Evolutionary conservation across 495 filamentous ascomycete genomes (phyloP).

Genomic region (Talaromyces wortmannii): DNA sequence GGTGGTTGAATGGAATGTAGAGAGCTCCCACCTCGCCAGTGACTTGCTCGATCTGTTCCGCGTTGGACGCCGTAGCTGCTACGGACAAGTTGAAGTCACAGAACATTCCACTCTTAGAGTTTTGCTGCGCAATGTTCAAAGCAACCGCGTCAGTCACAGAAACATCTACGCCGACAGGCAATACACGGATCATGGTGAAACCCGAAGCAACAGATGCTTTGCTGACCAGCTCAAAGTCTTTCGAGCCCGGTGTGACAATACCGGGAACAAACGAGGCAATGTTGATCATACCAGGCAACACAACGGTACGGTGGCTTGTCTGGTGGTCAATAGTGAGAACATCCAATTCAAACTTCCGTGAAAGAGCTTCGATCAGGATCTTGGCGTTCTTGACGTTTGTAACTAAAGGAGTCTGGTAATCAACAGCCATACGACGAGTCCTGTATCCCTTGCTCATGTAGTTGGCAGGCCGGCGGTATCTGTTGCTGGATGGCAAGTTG

Average conservation of each 20-base stretch:
- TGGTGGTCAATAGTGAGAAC: slow-evolving; percentile 81
- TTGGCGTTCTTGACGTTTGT: slow-evolving; percentile 99
- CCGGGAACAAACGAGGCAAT: slow-evolving; percentile 76
- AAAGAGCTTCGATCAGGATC: slow-evolving; percentile 89
- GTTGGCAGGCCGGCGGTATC: slow-evolving; percentile 89
- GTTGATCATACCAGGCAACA: slow-evolving; percentile 72
- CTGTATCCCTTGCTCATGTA: slow-evolving; percentile 98
- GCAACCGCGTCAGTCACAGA: slow-evolving; percentile 67
- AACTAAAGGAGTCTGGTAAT: slow-evolving; percentile 94
- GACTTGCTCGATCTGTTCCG: slow-evolving; percentile 66
- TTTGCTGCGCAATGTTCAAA: slow-evolving; percentile 69
- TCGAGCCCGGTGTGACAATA: slow-evolving; percentile 53
- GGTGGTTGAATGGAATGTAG: slow-evolving; percentile 83
- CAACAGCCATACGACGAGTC: slow-evolving; percentile 94
- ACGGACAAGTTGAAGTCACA: slow-evolving; percentile 88
- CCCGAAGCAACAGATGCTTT: slow-evolving; percentile 70
- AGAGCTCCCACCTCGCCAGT: slow-evolving; percentile 73
- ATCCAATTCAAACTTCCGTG: slow-evolving; percentile 76
- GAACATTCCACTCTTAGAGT: slow-evolving; percentile 56
- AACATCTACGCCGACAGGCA: slow-evolving; percentile 68
- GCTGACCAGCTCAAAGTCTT: slow-evolving; percentile 64
- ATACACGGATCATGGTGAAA: slow-evolving; percentile 78
- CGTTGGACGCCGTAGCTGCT: slow-evolving; percentile 69
- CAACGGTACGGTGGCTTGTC: slow-evolving; percentile 73
- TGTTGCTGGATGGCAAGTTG: slow-evolving; percentile 96